These are phyloP conservation scores for Roridomyces roridus DNA, from an alignment of 768 basidiomycete species.

Conservation along the genomic window DNA sequence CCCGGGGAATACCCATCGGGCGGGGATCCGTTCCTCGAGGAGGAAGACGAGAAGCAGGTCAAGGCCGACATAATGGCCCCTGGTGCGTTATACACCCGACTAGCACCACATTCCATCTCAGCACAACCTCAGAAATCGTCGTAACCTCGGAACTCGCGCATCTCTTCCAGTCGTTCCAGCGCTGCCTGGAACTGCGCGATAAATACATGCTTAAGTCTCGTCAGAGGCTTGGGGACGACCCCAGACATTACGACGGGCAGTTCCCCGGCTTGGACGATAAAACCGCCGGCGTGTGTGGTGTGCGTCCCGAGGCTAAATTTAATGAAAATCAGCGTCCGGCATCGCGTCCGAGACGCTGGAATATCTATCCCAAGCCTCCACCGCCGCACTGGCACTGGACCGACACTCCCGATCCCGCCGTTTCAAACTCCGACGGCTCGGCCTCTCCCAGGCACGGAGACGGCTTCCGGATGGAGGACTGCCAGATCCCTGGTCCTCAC, in stretches of 20 bases:
- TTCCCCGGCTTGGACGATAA: constrained; percentile 75
- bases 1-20: constrained; percentile 21
- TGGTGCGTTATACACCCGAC: constrained; percentile 11
- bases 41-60: constrained; percentile 32
- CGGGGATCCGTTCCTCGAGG: constrained; percentile 34
- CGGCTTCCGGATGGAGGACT: constrained; percentile 76
- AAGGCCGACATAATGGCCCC: constrained; percentile 26
- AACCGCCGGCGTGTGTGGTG: constrained; percentile 67
- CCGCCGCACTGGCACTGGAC: constrained; percentile 97
- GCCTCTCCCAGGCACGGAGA: constrained; percentile 35
- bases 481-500: constrained; percentile 71
- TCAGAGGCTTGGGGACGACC: constrained; percentile 95
- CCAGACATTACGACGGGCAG: constrained; percentile 84
- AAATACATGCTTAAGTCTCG: constrained; percentile 91
- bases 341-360: constrained; percentile 68
- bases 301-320: constrained; percentile 64
- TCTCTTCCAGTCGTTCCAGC: constrained; percentile 76
- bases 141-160: constrained; percentile 54
- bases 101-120: constrained; percentile 25
- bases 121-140: constrained; percentile 35
- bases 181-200: constrained; percentile 90
- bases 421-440: constrained; percentile 42
- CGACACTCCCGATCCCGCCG: constrained; percentile 50
- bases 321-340: constrained; percentile 28
- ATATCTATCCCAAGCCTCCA: constrained; percentile 90